Evolutionary conservation across 805 yeast species (phyloP), one percentile per base, ranked within the genome.

Genomic region (Cyberlindnera lachancei): DNA sequence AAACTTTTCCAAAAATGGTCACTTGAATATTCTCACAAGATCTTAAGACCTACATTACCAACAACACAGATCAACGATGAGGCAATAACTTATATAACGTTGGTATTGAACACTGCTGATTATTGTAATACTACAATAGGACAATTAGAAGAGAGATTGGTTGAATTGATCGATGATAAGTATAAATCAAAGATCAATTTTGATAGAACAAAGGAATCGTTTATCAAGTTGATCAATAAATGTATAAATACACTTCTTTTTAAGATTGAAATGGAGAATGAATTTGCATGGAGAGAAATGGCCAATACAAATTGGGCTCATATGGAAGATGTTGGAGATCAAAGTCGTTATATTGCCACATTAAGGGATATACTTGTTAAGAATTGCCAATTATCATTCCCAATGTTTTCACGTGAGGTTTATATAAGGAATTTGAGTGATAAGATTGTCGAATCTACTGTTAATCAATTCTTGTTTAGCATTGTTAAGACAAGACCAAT

Each of bases 21-120:
- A 28, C 46, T 62, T 17, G 75, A 73, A 30, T 83, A 82, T 47
- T 66, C 72, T 17, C 62, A 55, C 14, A 68, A 64, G 41, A 63
- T 75, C 25, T 60, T 77, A 37, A 62, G 56, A 33, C 69, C 70
- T 13, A 52, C 71, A 30, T 38, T 78, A 19, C 58, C 63, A 15
- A 54, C 55, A 1, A 22, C 30, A 4, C 20, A 31, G 10, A 68
- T 74, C 18, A 59, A 68, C 10, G 58, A 53, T 10, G 90, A 82
- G 42, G 77, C 84, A 1, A 59, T 84, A 14, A 68, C 67, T 27
- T 73, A 80, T 37, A 65, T 83, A 2, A 78, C 92, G 18, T 61
- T 85, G 50, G 70, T 87, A 8, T 59, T 90, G 22, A 85, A 86
- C 45, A 90, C 98, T 0, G 86, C 95, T 1, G 95, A 90, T 52